Percentiles rank a stretch among this genome's conserved stretches.
These are phyloP conservation scores for Russula earlei DNA, from an alignment of 768 basidiomycete genomes.

Conservation along the genomic window DNA sequence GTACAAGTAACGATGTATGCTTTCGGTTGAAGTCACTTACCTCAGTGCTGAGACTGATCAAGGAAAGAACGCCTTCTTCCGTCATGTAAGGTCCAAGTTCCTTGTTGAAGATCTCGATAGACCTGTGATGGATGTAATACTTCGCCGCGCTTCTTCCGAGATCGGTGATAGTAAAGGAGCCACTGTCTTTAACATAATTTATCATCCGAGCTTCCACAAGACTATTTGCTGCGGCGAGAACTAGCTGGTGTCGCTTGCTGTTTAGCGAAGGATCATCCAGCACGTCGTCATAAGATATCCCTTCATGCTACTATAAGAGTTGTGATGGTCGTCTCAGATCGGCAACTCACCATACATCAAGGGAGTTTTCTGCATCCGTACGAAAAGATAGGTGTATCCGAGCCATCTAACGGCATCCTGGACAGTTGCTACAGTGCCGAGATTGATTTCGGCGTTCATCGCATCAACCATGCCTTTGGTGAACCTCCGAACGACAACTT, in stretches of 20 bases:
- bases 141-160: conserved; percentile 93
- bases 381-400: conserved; percentile 93
- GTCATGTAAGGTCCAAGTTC: conserved; percentile 75
- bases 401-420: conserved; percentile 89
- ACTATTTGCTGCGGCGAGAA: conserved; percentile 52
- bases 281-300: conserved; percentile 60
- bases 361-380: conserved; percentile 90
- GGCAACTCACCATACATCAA: conserved; percentile 58
- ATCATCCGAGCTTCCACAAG: conserved; percentile 77
- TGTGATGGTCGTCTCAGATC: background rate
- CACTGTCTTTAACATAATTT: conserved; percentile 48
- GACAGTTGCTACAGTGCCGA: conserved; percentile 86
- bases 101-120: conserved; percentile 80
- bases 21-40: conserved; percentile 31
- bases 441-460: conserved; percentile 88
- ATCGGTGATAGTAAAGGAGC: conserved; percentile 69
- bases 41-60: conserved; percentile 89
- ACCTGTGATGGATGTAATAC: conserved; percentile 84
- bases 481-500: conserved; percentile 42
- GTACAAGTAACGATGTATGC: background rate
- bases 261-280: conserved; percentile 66
- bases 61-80: conserved; percentile 81
- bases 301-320: conserved; percentile 31
- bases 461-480: conserved; percentile 78
- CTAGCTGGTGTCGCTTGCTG: conserved; percentile 57